phyloP scores from a whole-genome alignment of 2,329 filamentous ascomycete species.

The Epichloe amarillans region DNA sequence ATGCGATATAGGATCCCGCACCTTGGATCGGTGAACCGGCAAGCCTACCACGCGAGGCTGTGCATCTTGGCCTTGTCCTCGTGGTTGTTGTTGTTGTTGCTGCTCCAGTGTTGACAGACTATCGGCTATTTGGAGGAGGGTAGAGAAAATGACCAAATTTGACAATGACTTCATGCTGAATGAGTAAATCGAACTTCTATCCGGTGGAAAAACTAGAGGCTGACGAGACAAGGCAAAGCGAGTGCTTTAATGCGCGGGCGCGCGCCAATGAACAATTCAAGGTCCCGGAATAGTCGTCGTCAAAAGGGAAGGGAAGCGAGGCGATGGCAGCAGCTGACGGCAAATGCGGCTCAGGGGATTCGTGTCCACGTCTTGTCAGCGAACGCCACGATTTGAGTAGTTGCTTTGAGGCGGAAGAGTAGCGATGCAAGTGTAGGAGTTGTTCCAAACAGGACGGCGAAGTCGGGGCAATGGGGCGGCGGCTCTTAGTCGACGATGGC shows the following conservation, averaged over 20 bases:
- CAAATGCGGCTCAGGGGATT: neutral
- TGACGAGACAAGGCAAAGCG: neutral
- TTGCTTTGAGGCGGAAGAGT: neutral
- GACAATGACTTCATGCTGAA: constrained; percentile 24
- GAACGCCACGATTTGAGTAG: neutral
- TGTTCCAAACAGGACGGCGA: neutral
- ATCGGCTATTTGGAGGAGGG: neutral
- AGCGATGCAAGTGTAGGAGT: neutral
- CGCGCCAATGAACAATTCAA: neutral
- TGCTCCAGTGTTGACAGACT: constrained; percentile 13
- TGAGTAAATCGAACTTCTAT: neutral
- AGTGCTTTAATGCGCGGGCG: neutral
- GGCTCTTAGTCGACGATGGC: neutral
- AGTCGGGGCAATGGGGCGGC: neutral
- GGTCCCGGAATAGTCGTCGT: neutral
- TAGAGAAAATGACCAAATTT: constrained; percentile 11
- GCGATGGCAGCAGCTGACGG: neutral
- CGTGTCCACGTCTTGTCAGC: neutral
- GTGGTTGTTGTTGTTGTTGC: neutral
- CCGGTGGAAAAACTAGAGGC: neutral
- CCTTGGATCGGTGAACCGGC: constrained; percentile 23
- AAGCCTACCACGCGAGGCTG: constrained; percentile 32
- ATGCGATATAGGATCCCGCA: constrained; percentile 28
- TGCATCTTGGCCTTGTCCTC: constrained; percentile 15
- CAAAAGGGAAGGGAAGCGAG: neutral